Evolutionary conservation across 371 early-diverging fungal genomes (phyloP), one percentile per base, ranked within the genome.

Genomic region (Haplosporangium sp.): DNA sequence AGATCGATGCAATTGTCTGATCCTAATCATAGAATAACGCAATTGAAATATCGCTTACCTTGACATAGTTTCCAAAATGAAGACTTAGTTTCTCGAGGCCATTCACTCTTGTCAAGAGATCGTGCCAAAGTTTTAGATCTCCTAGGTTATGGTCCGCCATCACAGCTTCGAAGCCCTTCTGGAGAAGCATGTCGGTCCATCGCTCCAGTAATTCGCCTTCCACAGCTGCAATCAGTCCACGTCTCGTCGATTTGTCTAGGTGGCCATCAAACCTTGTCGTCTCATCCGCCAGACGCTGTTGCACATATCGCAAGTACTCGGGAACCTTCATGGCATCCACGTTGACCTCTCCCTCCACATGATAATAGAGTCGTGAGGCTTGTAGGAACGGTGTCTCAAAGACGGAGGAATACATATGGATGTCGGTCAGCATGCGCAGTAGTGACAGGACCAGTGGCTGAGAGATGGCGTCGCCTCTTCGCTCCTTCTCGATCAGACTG

Each of bases 391-490:
- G 69, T 12, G 82, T 64, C 79, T 95, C 93, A 74, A 97, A 94
- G 36, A 83, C 85, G 14, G 81, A 80, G 13, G 75, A 60, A 73
- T 96, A 96, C 36, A 94, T 80, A 0, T 84, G 80, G 18, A 96
- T 86, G 46, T 95, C 95, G n/a, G 89, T 59, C 65, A 93, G 74
- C 95, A 96, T 95, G 12, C 84, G 84, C n/a, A 93, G 60, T 16
- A 95, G 74, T 1, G 92, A 89, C 8, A 83, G 82, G 10, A 96
- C 66, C 46, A 92, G 58, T n/a, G 66, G 50, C 7, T 85, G 84
- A 59, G 93, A 85, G 14, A 92, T 82, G 2, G 66, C 62, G 16
- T 85, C 82, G 0, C 91, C 91, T 50, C 76, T 86, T 84, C 95
- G 77, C 56, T 94, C 93, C 18, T 59, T 67, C 58, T 81, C 75